Evolutionary conservation across 768 basidiomycete genomes (phyloP), one percentile per base, ranked within the genome.

Genomic region (Calvatia gigantea): DNA sequence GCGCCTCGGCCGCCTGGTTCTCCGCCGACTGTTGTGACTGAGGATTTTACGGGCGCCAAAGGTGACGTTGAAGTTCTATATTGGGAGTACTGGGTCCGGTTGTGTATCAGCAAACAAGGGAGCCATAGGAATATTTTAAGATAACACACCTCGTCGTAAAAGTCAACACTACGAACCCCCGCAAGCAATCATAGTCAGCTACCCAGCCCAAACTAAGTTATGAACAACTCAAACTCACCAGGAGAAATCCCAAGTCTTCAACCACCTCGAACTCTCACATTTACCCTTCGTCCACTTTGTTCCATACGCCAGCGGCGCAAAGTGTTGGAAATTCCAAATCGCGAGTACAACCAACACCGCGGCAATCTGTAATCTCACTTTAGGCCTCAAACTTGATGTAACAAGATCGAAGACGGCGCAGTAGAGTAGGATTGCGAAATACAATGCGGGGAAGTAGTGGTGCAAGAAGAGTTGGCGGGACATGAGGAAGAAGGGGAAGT

Each of bases 401-500:
- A 85, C 70, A 44, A 94, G 79, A 70, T 99, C 97, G 63, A 98
- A 98, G 2, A 88, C 78, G 2, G 76, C 76, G 51, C 87, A 87
- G 25, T 79, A 78, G 21, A 93, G 75, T 11, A 99, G 81, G 61
- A 93, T 84, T n/a, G 89, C 85, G 62, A 91, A 95, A 66, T 94
- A 96, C n/a, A 99, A 76, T 0, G 95, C 94, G 0, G 96, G 97
- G 73, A 98, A 89, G 69, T 98, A 98, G 73, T 98, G 97, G 67
- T 98, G 96, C 21, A 99, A 73, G 82, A 99, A 99, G 43, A 98
- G 86, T 65, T 99, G 97, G 19, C 97, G 93, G 39, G 81, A 75
- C 96, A 98, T 98, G 61, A 98, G 76, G 83, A 86, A 98, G 83
- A 99, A 99, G 12, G 97, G 97, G 67, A 91, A 79, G 73, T 97